Percentiles rank a stretch among this genome's conserved stretches.
phyloP scores from a whole-genome alignment of 345 rosid genomes.

The Dovyalis caffra region DNA sequence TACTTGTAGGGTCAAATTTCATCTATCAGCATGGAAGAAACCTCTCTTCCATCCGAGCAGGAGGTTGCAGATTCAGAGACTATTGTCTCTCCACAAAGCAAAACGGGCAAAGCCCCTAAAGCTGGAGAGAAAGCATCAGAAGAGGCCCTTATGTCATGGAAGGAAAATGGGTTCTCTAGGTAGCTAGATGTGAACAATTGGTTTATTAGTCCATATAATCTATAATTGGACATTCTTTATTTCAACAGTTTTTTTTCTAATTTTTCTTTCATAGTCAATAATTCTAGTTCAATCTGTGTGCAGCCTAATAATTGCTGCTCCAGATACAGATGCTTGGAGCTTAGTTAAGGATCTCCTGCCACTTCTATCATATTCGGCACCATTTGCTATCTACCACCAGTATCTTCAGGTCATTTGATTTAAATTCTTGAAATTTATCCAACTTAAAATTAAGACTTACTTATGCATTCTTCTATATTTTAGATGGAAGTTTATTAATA shows the following conservation, averaged over 20 bases:
- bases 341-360: constrained; percentile 68
- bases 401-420: constrained; percentile 65
- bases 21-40: constrained; percentile 38
- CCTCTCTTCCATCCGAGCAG: constrained; percentile 38
- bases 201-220: neutral
- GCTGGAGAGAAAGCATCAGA: constrained; percentile 69
- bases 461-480: neutral
- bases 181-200: constrained; percentile 24
- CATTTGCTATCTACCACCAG: constrained; percentile 89
- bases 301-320: constrained; percentile 85
- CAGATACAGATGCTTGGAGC: constrained; percentile 76
- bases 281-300: constrained; percentile 23
- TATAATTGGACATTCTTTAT: neutral
- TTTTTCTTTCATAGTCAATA: neutral
- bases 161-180: constrained; percentile 89
- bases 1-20: constrained; percentile 45
- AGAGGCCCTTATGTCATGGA: constrained; percentile 64
- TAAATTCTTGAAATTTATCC: neutral
- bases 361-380: constrained; percentile 75
- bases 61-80: constrained; percentile 26
- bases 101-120: constrained; percentile 53
- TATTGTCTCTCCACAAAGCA: constrained; percentile 24
- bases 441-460: neutral
- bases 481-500: neutral
- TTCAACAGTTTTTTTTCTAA: neutral